Percentiles rank a stretch among this genome's conserved stretches.
Evolutionary conservation across 2,329 filamentous ascomycete genomes (phyloP).

Genomic region (Ophiosphaerella herpotricha): DNA sequence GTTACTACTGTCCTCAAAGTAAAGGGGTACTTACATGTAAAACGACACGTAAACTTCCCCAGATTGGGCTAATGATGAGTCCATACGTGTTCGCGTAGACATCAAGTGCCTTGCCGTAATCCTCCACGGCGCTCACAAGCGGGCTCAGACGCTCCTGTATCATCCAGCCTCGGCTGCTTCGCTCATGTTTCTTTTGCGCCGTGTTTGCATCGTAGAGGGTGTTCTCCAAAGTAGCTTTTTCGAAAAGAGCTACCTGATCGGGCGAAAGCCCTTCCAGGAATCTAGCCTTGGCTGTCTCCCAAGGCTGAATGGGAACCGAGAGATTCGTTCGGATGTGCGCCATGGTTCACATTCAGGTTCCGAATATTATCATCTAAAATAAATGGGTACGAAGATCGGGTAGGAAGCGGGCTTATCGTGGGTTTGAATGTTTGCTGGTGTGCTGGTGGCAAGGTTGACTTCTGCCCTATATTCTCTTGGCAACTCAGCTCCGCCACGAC

Average conservation of each 20-base stretch:
- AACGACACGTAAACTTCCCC: conserved; percentile 25
- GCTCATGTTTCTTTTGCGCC: conserved; percentile 17
- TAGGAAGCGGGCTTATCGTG: too few species aligned
- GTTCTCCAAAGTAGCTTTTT: conserved; percentile 24
- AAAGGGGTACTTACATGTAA: conserved; percentile 14
- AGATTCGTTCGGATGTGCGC: conserved; percentile 12
- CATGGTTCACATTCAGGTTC: conserved; percentile 4
- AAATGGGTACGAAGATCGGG: too few species aligned
- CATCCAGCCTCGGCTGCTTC: conserved; percentile 12
- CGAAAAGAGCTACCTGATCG: conserved; percentile 11
- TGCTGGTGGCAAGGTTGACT: too few species aligned
- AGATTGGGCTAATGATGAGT: conserved; percentile 23
- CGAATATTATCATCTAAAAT: too few species aligned
- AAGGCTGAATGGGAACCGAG: conserved; percentile 22
- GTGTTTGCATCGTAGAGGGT: conserved; percentile 26
- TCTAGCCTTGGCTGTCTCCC: conserved; percentile 18
- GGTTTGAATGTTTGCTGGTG: too few species aligned
- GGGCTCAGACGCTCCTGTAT: conserved; percentile 20
- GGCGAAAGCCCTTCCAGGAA: conserved; percentile 19
- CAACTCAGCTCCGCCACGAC: too few species aligned
- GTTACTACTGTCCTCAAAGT: too few species aligned
- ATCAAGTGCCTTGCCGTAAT: conserved; percentile 26
- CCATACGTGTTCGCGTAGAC: conserved; percentile 21
- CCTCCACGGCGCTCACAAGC: conserved; percentile 17
- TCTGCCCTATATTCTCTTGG: too few species aligned